These are phyloP conservation scores for Colletotrichum sojae DNA, from an alignment of 2,329 filamentous ascomycete genomes.

Conservation along the genomic window DNA sequence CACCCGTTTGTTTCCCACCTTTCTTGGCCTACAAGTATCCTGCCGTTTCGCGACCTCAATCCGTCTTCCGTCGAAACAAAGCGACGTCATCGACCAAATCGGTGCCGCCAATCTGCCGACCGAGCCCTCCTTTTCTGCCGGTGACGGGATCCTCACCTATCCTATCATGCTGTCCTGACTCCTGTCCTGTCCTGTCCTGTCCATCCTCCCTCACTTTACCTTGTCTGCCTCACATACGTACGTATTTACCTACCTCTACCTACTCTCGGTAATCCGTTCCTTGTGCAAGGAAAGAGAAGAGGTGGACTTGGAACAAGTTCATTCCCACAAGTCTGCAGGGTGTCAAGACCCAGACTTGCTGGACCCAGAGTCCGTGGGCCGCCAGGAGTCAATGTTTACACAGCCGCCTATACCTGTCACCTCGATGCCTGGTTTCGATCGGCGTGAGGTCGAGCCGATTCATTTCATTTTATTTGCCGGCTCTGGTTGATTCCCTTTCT, in stretches of 20 bases:
- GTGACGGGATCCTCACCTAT: too few species aligned
- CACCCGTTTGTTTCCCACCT: too few species aligned
- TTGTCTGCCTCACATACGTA: too few species aligned
- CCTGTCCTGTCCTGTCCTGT: too few species aligned
- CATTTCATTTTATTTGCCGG: too few species aligned
- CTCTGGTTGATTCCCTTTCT: too few species aligned
- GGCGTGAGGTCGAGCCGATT: too few species aligned
- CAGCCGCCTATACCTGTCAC: neutral
- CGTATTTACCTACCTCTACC: too few species aligned
- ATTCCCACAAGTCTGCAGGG: neutral
- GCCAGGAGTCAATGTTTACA: neutral
- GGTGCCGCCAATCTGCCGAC: constrained; percentile 17
- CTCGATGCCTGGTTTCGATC: too few species aligned
- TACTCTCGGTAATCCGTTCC: neutral
- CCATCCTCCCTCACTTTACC: too few species aligned
- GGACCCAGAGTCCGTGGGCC: constrained; percentile 2
- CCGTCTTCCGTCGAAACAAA: constrained; percentile 35
- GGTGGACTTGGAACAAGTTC: neutral
- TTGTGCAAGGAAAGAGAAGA: constrained; percentile 15
- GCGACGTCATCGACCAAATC: constrained; percentile 34
- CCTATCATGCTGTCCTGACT: too few species aligned
- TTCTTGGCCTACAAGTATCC: neutral
- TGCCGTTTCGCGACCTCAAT: constrained; percentile 22
- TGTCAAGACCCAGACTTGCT: constrained; percentile 20
- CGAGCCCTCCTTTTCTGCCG: constrained; percentile 3